Evolutionary conservation across 2,329 filamentous ascomycete species (phyloP), one percentile per base, ranked within the genome.

Genomic region (Akanthomyces muscarius): DNA sequence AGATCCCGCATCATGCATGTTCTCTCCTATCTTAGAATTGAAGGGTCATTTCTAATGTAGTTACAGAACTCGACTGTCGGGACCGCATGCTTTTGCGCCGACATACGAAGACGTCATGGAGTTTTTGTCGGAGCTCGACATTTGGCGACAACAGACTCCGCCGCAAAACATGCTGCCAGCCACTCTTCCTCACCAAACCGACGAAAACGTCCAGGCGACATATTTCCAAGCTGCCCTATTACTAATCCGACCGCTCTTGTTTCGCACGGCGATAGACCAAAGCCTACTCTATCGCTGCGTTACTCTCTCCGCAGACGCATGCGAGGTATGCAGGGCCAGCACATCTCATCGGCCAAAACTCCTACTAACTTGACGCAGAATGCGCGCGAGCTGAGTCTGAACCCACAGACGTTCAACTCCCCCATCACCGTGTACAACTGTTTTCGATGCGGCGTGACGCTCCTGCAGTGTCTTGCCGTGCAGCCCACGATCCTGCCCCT

Each of bases 101-200:
- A 58, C 55, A 18, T 58, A 61, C 47, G 58, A 61, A 16, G 48
- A 51, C n/a, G 58, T 61, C 33, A 53, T 61, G 38, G 58, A 53
- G 33, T 61, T 61, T n/a, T 36, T 61, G 10, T 47, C 47, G 5
- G 58, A 61, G 36, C 47, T 61, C 23, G 50, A 61, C 23, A 42
- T 53, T 10, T 61, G 58, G 58, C 28, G 58, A 21, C 58, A 61
- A 23, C 58, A 61, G 42, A 38, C 50, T n/a, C 58, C 50, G 11
- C 51, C 33, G 16, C 47, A 51, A 51, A 51, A 53, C 11, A 28
- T 42, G 36, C 23, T 48, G 14, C 58, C 58, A 5, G 33, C 47
- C 8, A 53, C 36, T 21, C 38, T 61, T 44, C 58, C 58, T 30
- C 48, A 52, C 8, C 58, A 61, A 53, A 52, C 48, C 48, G 48